Evolutionary conservation across 2,329 filamentous ascomycete species (phyloP).

Genomic region (Capronia americana): DNA sequence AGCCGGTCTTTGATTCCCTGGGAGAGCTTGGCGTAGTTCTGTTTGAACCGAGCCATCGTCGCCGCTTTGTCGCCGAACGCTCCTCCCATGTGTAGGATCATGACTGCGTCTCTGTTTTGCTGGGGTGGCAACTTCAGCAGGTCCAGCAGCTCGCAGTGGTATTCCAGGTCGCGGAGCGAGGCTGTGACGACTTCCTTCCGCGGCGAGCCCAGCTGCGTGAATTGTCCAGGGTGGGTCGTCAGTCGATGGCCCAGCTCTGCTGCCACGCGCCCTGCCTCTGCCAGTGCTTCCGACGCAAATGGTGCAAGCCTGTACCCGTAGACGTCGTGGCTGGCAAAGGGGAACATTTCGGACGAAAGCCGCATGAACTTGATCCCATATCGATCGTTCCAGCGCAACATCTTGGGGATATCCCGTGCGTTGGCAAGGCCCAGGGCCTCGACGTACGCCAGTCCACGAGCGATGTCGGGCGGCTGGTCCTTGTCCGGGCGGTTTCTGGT

Average conservation of each 20-base stretch:
- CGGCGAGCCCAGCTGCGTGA: slow-evolving; percentile 88
- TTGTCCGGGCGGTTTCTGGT: slow-evolving; percentile 88
- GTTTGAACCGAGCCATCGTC: slow-evolving; percentile 76
- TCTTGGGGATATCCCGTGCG: slow-evolving; percentile 79
- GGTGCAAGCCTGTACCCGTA: slow-evolving; percentile 85
- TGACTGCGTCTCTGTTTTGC: slow-evolving; percentile 82
- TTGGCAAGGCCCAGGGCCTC: slow-evolving; percentile 81
- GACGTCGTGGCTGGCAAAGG: slow-evolving; percentile 86
- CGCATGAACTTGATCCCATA: slow-evolving; percentile 93
- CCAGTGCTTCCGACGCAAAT: slow-evolving; percentile 79
- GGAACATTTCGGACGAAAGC: slow-evolving; percentile 94
- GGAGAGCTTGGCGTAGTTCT: slow-evolving; percentile 73
- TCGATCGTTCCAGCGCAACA: slow-evolving; percentile 89
- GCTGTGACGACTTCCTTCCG: slow-evolving; percentile 76
- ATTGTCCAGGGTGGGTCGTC: slow-evolving; percentile 90
- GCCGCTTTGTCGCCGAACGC: slow-evolving; percentile 84
- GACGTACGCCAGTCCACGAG: slow-evolving; percentile 73
- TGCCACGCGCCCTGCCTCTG: slow-evolving; percentile 76
- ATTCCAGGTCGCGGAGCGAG: slow-evolving; percentile 81
- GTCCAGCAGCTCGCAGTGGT: slow-evolving; percentile 83
- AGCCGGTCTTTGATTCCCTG: slow-evolving; percentile 77
- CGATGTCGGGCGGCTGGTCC: slow-evolving; percentile 68
- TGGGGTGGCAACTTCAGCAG: slow-evolving; percentile 79
- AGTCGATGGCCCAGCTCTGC: slow-evolving; percentile 81
- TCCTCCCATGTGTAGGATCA: slow-evolving; percentile 94